phyloP scores from a whole-genome alignment of 2,329 filamentous ascomycete species.

The Xylaria digitata region DNA sequence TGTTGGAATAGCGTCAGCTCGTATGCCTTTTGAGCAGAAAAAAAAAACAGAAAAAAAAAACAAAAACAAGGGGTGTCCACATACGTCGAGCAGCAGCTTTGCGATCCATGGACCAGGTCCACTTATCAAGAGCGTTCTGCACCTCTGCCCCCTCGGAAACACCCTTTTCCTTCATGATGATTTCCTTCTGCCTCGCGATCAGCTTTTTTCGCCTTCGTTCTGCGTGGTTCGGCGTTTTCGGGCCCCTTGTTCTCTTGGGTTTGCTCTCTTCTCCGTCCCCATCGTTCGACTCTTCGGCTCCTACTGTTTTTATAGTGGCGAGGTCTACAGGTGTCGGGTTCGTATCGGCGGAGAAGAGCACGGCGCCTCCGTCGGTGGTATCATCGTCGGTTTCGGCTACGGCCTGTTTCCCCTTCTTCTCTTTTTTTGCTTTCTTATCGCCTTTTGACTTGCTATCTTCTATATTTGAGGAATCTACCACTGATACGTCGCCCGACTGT shows the following conservation, averaged over 20 bases:
- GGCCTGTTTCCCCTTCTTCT: conserved; percentile 56
- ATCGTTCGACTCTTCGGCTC: background rate
- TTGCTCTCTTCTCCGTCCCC: background rate
- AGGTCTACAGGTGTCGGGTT: conserved; percentile 43
- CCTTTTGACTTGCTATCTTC: conserved; percentile 75
- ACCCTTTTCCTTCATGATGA: conserved; percentile 44
- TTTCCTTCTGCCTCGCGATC: conserved; percentile 45
- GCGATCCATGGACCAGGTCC: conserved; percentile 38
- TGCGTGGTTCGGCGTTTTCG: conserved; percentile 44
- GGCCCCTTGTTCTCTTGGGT: conserved; percentile 18
- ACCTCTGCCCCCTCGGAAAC: conserved; percentile 41
- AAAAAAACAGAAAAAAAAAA: background rate
- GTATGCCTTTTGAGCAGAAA: background rate
- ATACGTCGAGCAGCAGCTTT: conserved; percentile 31
- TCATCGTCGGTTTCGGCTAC: conserved; percentile 25
- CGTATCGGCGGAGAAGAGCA: conserved; percentile 45
- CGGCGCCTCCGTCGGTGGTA: conserved; percentile 16
- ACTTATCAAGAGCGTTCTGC: conserved; percentile 43
- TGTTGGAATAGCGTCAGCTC: conserved; percentile 14
- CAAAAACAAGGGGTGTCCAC: conserved; percentile 8
- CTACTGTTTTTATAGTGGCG: conserved; percentile 19
- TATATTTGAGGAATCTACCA: conserved; percentile 71
- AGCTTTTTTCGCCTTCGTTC: conserved; percentile 46
- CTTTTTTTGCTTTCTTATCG: conserved; percentile 79
- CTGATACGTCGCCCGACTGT: conserved; percentile 4